Percentiles rank a stretch among this genome's conserved stretches.
phyloP scores from a whole-genome alignment of 257 asterid species.

The Forsythia suspensa region DNA sequence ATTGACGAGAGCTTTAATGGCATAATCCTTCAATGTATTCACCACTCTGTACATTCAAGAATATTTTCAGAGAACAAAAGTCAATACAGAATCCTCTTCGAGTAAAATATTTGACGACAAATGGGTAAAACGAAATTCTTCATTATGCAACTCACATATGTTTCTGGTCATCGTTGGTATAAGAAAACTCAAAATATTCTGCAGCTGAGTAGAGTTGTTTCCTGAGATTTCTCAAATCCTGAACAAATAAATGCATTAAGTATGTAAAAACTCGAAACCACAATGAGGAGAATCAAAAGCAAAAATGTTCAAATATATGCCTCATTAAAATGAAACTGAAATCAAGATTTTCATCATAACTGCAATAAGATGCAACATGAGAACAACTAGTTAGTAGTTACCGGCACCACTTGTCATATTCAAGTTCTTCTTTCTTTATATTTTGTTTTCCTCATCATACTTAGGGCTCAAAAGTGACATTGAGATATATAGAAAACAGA shows the following conservation, averaged over 20 bases:
- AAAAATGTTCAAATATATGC: too few species aligned
- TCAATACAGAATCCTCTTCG: not conserved
- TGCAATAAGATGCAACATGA: constrained; percentile 1
- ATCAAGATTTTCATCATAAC: constrained; percentile 6
- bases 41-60: constrained; percentile 61
- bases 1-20: constrained; percentile 87
- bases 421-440: too few species aligned
- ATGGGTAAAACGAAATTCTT: not conserved
- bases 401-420: too few species aligned
- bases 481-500: not conserved
- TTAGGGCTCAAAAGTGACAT: not conserved
- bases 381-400: too few species aligned
- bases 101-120: not conserved
- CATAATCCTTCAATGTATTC: constrained; percentile 83
- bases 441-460: too few species aligned
- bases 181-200: constrained; percentile 86
- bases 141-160: constrained; percentile 59
- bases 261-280: not conserved
- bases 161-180: constrained; percentile 73
- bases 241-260: constrained; percentile 14
- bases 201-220: constrained; percentile 95
- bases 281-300: not conserved
- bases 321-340: not conserved
- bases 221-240: constrained; percentile 95
- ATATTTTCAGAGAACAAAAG: constrained; percentile 3